Evolutionary conservation across 2,329 filamentous ascomycete genomes (phyloP), one percentile per base, ranked within the genome.

Genomic region (Passalora sequoiae): DNA sequence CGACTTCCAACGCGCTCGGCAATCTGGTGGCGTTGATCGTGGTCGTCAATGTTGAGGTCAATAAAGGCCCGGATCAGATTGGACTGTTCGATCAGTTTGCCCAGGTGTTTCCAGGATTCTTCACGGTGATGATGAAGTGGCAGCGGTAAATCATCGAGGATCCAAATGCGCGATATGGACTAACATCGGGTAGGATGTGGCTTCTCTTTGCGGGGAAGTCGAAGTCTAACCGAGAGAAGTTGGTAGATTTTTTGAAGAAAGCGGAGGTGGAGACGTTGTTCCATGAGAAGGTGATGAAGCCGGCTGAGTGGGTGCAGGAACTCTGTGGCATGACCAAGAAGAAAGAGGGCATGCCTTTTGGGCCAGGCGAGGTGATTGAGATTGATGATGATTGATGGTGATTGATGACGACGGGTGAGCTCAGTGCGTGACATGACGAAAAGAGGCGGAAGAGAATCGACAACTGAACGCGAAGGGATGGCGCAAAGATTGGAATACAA

Each of bases 31-130:
- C 25, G 7, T n/a, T 38, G 15, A 32, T 32, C 20, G 12, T 38
- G 12, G 35, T 38, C 27, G 24, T 21, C 10, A 27, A 30, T 5
- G 15, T 25, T 2, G 29, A 40, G 15, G n/a, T 40, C 27, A 16
- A 25, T n/a, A 30, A 19, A 6, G 25, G 3, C 16, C 9, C 12
- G 19, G 24, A 30, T 12, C 17, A 40, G 28, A 33, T 44, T 15
- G 24, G 28, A 15, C 20, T 19, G 2, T 44, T 17, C 29, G 42
- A 44, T 19, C 16, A 21, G 19, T 22, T 22, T 9, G 38, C 35
- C 12, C 42, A 33, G 16, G n/a, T 16, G 4, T 35, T 39, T 21
- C 17, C 13, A n/a, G 42, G 42, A 8, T 33, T 40, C 19, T 31
- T 32, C 13, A 25, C 12, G 10, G 10, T 31, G 27, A 24, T 38